phyloP scores from a whole-genome alignment of 2,329 filamentous ascomycete genomes.

The Chaetomium sp. region DNA sequence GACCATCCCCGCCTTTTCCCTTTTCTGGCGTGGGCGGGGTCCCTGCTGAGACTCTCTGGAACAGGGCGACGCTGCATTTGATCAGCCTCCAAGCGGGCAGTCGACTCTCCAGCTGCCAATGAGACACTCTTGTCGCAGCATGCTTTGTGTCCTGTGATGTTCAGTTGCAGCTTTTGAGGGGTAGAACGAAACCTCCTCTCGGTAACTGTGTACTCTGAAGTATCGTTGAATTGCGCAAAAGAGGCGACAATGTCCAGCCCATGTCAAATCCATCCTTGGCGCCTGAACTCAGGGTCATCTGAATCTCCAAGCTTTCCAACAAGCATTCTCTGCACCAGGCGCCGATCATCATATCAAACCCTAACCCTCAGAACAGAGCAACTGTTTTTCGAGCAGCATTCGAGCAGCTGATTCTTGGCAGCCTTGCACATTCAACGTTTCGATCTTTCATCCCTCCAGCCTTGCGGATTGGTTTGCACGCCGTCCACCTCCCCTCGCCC shows the following conservation, averaged over 20 bases:
- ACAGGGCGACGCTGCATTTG: slow-evolving; percentile 4
- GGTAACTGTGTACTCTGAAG: neutral
- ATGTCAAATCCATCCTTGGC: neutral
- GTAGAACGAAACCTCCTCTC: neutral
- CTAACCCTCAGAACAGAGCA: slow-evolving; percentile 11
- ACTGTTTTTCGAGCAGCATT: neutral
- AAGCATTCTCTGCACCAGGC: neutral
- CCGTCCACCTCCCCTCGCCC: neutral
- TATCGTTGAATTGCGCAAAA: neutral
- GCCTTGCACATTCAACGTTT: slow-evolving; percentile 10
- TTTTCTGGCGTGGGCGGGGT: slow-evolving; percentile 1
- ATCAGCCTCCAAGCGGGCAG: slow-evolving; percentile 4
- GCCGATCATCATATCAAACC: neutral
- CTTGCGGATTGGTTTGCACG: neutral
- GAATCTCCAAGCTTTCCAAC: neutral
- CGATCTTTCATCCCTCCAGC: neutral
- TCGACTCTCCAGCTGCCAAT: slow-evolving; percentile 18
- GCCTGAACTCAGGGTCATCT: neutral
- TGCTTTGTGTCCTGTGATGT: slow-evolving; percentile 6
- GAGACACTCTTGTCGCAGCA: neutral
- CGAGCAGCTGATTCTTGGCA: slow-evolving; percentile 11
- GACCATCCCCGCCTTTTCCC: slow-evolving; percentile 11
- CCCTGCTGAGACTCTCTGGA: neutral
- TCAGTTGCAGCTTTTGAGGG: neutral
- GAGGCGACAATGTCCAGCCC: neutral